Percentiles rank a stretch among this genome's conserved stretches.
phyloP scores from a whole-genome alignment of 371 early-diverging fungal genomes.

The Mycotypha africana region DNA sequence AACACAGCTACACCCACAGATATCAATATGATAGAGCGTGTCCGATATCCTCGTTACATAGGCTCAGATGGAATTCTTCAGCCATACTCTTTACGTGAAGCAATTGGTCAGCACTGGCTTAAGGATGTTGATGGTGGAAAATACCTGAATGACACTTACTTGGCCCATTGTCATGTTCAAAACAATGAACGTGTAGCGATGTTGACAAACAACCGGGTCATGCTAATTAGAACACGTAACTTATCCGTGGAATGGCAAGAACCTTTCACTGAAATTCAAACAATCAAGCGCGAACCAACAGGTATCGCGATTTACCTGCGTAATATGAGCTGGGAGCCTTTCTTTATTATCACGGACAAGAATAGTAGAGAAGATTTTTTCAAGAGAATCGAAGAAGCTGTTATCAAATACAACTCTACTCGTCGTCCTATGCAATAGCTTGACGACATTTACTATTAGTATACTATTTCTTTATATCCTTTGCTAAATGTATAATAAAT shows the following conservation, averaged over 20 bases:
- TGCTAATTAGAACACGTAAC: constrained; percentile 60
- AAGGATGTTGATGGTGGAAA: constrained; percentile 78
- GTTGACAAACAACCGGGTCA: constrained; percentile 64
- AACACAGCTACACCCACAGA: constrained; percentile 66
- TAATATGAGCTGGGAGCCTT: constrained; percentile 47
- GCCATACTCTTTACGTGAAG: constrained; percentile 77
- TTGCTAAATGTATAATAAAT: no score
- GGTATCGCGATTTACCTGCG: constrained; percentile 46
- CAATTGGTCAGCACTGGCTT: constrained; percentile 89
- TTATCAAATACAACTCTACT: constrained; percentile 24
- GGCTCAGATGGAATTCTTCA: constrained; percentile 74
- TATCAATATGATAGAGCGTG: constrained; percentile 61
- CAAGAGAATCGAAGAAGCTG: constrained; percentile 51
- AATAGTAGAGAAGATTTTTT: constrained; percentile 56
- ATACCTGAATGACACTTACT: constrained; percentile 81
- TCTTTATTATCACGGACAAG: constrained; percentile 56
- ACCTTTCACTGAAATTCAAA: constrained; percentile 46
- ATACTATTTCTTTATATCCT: no score
- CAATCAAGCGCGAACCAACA: constrained; percentile 38
- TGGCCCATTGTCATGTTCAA: constrained; percentile 76
- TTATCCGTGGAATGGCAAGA: constrained; percentile 70
- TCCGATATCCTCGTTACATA: constrained; percentile 82
- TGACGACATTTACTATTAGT: no score
- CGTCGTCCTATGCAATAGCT: constrained; percentile 10
- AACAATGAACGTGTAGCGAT: constrained; percentile 70